Conservation (phyloP, 2,329 filamentous ascomycete genomes). For the Colletotrichum australisinense region DNA sequence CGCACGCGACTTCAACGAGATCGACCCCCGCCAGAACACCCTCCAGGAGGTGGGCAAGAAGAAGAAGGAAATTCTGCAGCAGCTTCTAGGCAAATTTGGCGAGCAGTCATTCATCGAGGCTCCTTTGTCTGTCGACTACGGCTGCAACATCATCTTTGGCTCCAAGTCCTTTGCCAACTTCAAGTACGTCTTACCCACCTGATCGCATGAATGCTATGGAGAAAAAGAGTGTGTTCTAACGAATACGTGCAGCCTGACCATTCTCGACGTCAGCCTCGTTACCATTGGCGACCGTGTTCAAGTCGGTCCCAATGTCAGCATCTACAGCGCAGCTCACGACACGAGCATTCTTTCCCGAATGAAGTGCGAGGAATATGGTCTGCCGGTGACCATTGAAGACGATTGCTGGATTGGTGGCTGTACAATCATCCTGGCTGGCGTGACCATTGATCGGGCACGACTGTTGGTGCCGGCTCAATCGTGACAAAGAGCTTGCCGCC, state of each 20-base stretch:
- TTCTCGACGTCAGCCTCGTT: conserved; percentile 63
- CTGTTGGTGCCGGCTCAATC: conserved; percentile 51
- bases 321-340: conserved; percentile 65
- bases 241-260: conserved; percentile 45
- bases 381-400: conserved; percentile 58
- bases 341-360: conserved; percentile 58
- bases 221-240: not conserved
- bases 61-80: conserved; percentile 54
- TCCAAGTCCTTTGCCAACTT: conserved; percentile 70
- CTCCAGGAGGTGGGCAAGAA: conserved; percentile 43
- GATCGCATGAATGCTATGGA: accelerated
- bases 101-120: conserved; percentile 66
- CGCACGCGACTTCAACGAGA: conserved; percentile 60
- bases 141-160: conserved; percentile 69
- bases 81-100: conserved; percentile 59
- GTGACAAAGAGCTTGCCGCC: conserved; percentile 51
- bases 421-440: conserved; percentile 54
- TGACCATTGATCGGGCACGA: conserved; percentile 52
- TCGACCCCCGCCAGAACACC: conserved; percentile 63
- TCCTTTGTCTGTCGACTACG: conserved; percentile 70
- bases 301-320: conserved; percentile 63
- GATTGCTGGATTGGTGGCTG: conserved; percentile 61
- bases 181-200: conserved; percentile 17
- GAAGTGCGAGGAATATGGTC: conserved; percentile 61
- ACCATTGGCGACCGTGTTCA: conserved; percentile 63